Conservation (phyloP, 345 rosid genomes). For the Geranium rotundifolium region DNA sequence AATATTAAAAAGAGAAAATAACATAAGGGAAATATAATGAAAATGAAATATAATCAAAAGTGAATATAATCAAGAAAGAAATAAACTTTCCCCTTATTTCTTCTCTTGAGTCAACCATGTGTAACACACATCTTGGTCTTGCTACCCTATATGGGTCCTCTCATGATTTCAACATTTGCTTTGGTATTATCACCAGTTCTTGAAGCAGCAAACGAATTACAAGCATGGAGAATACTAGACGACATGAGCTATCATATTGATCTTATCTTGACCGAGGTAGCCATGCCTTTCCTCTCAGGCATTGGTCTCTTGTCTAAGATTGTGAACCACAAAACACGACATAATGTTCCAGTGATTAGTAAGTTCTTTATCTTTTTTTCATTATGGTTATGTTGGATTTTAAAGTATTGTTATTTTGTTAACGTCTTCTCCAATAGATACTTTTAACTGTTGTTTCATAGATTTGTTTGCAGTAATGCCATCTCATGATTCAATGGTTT, state of each 20-base stretch:
- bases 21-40: too few species aligned
- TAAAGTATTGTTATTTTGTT: conserved; percentile 10
- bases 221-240: conserved; percentile 65
- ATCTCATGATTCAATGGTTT: conserved; percentile 49
- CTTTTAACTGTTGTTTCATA: conserved; percentile 12
- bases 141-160: neutral
- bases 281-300: conserved; percentile 63
- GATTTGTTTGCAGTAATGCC: conserved; percentile 4
- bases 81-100: too few species aligned
- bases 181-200: conserved; percentile 22
- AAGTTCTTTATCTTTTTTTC: conserved; percentile 3
- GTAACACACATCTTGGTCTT: neutral
- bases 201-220: conserved; percentile 48
- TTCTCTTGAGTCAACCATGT: too few species aligned
- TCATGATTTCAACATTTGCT: conserved; percentile 13
- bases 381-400: conserved; percentile 5
- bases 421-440: conserved; percentile 12
- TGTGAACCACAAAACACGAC: conserved; percentile 50
- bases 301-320: conserved; percentile 60
- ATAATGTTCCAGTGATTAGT: conserved; percentile 71
- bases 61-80: too few species aligned
- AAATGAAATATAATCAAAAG: too few species aligned
- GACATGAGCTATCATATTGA: conserved; percentile 48
- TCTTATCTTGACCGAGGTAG: conserved; percentile 66
- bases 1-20: too few species aligned